Conservation (phyloP, 1,284 basidiomycete species). For the Microbotryum lychnidis-dioicae region DNA sequence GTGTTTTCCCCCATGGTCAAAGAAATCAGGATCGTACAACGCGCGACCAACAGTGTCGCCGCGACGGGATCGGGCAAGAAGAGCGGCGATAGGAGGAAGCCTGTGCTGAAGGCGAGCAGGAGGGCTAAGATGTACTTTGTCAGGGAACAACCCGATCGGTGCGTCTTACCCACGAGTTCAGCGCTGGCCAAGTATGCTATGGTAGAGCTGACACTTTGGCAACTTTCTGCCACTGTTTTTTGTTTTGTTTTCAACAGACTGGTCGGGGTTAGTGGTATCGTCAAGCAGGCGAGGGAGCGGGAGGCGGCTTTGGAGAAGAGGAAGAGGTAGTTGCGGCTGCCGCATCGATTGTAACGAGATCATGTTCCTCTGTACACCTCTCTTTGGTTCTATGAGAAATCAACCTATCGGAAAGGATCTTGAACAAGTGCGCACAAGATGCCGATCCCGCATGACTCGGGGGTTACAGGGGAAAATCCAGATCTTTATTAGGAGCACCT, state of each 20-base stretch:
- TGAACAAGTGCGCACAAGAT: too few relatives aligned
- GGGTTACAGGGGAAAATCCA: too few relatives aligned
- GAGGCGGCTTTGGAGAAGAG: neutral
- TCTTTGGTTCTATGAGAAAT: too few relatives aligned
- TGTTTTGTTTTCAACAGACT: neutral
- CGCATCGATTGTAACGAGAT: too few relatives aligned
- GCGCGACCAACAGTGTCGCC: slow-evolving; percentile 22
- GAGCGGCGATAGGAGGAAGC: slow-evolving; percentile 23
- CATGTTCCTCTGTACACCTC: too few relatives aligned
- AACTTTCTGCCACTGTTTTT: too few relatives aligned
- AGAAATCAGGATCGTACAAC: slow-evolving; percentile 57
- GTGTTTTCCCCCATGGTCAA: slow-evolving; percentile 74
- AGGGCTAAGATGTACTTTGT: slow-evolving; percentile 33
- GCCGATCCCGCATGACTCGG: too few relatives aligned
- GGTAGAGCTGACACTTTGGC: neutral
- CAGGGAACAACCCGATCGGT: slow-evolving; percentile 29
- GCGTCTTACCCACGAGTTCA: neutral
- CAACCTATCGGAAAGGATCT: too few relatives aligned
- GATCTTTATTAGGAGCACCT: too few relatives aligned
- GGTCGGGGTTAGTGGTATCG: slow-evolving; percentile 2
- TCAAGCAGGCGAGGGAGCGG: slow-evolving; percentile 9
- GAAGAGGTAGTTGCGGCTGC: too few relatives aligned
- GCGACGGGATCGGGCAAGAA: slow-evolving; percentile 17
- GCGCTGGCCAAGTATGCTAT: too few relatives aligned
- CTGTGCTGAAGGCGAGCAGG: slow-evolving; percentile 14